A percentile compares a stretch with the other conserved stretches of the same genome.
These are phyloP conservation scores for Botrytis cinerea DNA, from an alignment of 2,329 filamentous ascomycete species.

Conservation along the genomic window DNA sequence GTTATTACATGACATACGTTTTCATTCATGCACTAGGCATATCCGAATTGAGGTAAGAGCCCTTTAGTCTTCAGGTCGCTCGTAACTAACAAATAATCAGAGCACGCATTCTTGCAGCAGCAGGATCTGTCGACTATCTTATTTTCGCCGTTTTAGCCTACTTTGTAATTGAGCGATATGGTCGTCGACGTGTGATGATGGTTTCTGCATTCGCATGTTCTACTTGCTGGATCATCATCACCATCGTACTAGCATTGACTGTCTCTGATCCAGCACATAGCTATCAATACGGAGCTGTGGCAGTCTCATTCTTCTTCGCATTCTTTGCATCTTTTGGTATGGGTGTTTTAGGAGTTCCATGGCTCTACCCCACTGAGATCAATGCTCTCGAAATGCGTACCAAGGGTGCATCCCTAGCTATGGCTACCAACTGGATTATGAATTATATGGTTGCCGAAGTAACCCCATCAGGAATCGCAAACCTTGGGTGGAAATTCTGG, in stretches of 20 bases:
- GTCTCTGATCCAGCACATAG: slow-evolving; percentile 34
- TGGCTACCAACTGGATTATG: slow-evolving; percentile 51
- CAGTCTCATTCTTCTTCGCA: slow-evolving; percentile 47
- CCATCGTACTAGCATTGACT: slow-evolving; percentile 39
- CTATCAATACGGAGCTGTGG: slow-evolving; percentile 52
- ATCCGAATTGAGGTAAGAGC: slow-evolving; percentile 34
- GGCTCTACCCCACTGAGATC: slow-evolving; percentile 60
- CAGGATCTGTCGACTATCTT: slow-evolving; percentile 51
- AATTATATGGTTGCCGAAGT: slow-evolving; percentile 52
- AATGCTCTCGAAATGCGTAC: slow-evolving; percentile 54
- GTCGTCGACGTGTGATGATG: slow-evolving; percentile 68
- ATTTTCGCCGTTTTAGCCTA: slow-evolving; percentile 44
- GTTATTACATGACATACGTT: slow-evolving; percentile 43
- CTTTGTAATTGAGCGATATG: slow-evolving; percentile 51
- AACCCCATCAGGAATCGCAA: slow-evolving; percentile 43
- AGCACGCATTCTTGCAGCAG: slow-evolving; percentile 48
- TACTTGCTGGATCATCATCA: slow-evolving; percentile 48
- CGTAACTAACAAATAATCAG: slow-evolving; percentile 29
- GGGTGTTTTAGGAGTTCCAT: slow-evolving; percentile 35
- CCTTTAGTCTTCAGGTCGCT: neutral
- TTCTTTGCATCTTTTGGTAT: slow-evolving; percentile 59
- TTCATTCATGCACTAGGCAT: slow-evolving; percentile 47
- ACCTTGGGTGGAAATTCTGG: slow-evolving; percentile 44
- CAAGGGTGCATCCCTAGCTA: slow-evolving; percentile 57
- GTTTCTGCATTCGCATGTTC: slow-evolving; percentile 46